These are phyloP conservation scores for Lyophyllum shimeji DNA, from an alignment of 768 basidiomycete genomes.

Conservation along the genomic window DNA sequence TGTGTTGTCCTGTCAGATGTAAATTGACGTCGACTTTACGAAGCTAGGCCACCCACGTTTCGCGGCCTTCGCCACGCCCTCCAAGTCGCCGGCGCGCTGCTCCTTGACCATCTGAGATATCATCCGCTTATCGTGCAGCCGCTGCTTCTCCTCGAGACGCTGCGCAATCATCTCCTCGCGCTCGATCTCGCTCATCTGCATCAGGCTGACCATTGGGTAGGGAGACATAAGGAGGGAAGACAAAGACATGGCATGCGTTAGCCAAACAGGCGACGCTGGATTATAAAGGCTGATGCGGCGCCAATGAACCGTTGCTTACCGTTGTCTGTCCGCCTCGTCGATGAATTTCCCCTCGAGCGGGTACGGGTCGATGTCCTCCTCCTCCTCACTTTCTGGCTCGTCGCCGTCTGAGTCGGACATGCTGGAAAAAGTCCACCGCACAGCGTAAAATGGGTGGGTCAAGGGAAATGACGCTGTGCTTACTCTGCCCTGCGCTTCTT, in stretches of 20 bases:
- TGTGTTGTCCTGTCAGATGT: slow-evolving; percentile 62
- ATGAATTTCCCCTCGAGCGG: slow-evolving; percentile 91
- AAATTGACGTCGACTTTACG: not conserved
- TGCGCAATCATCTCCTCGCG: slow-evolving; percentile 84
- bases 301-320: slow-evolving; percentile 49
- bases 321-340: slow-evolving; percentile 78
- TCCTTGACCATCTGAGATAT: slow-evolving; percentile 74
- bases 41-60: slow-evolving; percentile 56
- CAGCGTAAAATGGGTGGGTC: slow-evolving; percentile 13
- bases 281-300: slow-evolving; percentile 21
- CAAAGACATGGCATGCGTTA: slow-evolving; percentile 22
- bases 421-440: slow-evolving; percentile 23
- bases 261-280: slow-evolving; percentile 23
- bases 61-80: slow-evolving; percentile 68
- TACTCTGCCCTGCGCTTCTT: slow-evolving; percentile 78
- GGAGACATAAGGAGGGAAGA: slow-evolving; percentile 17
- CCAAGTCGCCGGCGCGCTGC: slow-evolving; percentile 52
- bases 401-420: slow-evolving; percentile 52
- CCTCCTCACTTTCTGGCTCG: slow-evolving; percentile 65
- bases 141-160: slow-evolving; percentile 80
- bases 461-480: slow-evolving; percentile 29
- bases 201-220: slow-evolving; percentile 50
- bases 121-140: slow-evolving; percentile 65
- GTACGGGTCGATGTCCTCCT: slow-evolving; percentile 61
- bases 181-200: slow-evolving; percentile 82